Percentiles rank a stretch among this genome's conserved stretches.
phyloP scores from a whole-genome alignment of 345 rosid genomes.

The Gossypium stocksii region DNA sequence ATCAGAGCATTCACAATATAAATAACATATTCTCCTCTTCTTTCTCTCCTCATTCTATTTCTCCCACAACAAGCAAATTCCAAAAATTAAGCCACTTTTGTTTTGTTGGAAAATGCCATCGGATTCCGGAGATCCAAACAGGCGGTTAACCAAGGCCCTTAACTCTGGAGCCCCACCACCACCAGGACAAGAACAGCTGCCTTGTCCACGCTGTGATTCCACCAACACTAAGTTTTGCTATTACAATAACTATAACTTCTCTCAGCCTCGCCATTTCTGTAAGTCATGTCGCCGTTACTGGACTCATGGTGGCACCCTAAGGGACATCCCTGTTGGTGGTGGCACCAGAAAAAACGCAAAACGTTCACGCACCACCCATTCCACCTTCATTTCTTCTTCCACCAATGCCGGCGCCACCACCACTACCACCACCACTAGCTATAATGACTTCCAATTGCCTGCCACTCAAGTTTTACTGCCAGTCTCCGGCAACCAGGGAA shows the following conservation, averaged over 20 bases:
- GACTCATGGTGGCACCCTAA: constrained; percentile 94
- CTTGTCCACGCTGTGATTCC: constrained; percentile 93
- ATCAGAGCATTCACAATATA: no score
- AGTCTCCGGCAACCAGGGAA: constrained; percentile 28
- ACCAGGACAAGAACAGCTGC: constrained; percentile 77
- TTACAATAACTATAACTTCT: constrained; percentile 93
- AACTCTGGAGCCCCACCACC: constrained; percentile 34
- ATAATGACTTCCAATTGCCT: constrained; percentile 30
- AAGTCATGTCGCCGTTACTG: constrained; percentile 97
- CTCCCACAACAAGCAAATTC: constrained; percentile 10
- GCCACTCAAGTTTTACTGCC: constrained; percentile 61
- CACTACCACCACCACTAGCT: constrained; percentile 10
- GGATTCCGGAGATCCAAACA: constrained; percentile 35
- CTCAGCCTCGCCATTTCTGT: constrained; percentile 97
- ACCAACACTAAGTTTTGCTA: constrained; percentile 92
- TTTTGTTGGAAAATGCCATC: constrained; percentile 39
- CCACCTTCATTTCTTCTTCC: constrained; percentile 15
- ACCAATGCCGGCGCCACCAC: constrained; percentile 9
- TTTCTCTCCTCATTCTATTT: constrained; percentile 21
- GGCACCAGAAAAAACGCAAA: constrained; percentile 82
- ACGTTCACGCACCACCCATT: constrained; percentile 50
- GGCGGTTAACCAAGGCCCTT: constrained; percentile 27
- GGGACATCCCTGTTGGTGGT: constrained; percentile 92
- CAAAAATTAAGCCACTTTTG: background rate
- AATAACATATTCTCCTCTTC: background rate